phyloP scores from a whole-genome alignment of 495 filamentous ascomycete species.

The Neurospora sp. region DNA sequence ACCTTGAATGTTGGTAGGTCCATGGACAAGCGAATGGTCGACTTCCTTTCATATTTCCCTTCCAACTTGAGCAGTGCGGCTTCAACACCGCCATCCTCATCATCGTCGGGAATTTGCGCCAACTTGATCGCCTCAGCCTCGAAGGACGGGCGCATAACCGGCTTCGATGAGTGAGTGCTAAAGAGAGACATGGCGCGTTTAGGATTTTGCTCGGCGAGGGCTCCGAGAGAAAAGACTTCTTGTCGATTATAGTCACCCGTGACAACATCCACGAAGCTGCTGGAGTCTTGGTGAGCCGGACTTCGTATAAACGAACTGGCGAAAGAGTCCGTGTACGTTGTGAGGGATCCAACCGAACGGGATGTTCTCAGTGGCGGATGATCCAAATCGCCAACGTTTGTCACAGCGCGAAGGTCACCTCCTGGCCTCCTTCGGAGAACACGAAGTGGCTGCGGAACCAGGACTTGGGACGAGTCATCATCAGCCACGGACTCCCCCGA shows the following conservation, averaged over 20 bases:
- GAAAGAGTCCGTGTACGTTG: conserved; percentile 58
- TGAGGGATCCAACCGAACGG: conserved; percentile 61
- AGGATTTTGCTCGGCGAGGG: conserved; percentile 39
- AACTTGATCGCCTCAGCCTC: conserved; percentile 83
- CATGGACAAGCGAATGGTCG: conserved; percentile 27
- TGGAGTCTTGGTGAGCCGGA: conserved; percentile 20
- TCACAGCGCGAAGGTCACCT: conserved; percentile 73
- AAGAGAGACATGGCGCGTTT: conserved; percentile 50
- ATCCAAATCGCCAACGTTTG: conserved; percentile 62
- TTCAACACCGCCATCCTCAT: conserved; percentile 86
- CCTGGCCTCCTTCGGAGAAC: conserved; percentile 79
- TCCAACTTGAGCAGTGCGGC: conserved; percentile 87
- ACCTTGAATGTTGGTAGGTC: conserved; percentile 10
- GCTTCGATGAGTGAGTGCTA: conserved; percentile 65
- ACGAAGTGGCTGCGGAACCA: conserved; percentile 39
- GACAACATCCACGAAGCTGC: conserved; percentile 34
- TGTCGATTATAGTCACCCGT: conserved; percentile 27
- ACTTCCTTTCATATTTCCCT: conserved; percentile 61
- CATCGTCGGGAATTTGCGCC: conserved; percentile 80
- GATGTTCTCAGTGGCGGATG: conserved; percentile 43
- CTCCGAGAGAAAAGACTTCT: conserved; percentile 48
- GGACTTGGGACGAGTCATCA: conserved; percentile 21
- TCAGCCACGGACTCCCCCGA: conserved; percentile 32
- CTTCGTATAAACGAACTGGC: conserved; percentile 46
- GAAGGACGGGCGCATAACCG: conserved; percentile 73